Conservation (phyloP, 2,329 filamentous ascomycete genomes). For the Ramichloridium luteum region DNA sequence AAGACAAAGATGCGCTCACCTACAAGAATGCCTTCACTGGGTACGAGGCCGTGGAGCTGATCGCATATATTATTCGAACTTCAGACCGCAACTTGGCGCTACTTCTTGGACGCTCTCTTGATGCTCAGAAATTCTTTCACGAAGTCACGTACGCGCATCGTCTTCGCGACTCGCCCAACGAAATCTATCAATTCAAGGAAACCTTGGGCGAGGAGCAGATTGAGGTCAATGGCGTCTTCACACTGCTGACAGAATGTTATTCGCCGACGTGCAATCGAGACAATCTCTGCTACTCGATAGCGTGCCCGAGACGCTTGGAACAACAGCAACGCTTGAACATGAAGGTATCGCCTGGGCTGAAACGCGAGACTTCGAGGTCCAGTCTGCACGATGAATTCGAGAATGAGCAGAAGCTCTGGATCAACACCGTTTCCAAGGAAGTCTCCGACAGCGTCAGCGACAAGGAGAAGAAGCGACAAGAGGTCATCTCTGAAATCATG, state of each 20-base stretch:
- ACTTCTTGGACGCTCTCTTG: constrained; percentile 76
- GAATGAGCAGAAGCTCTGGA: constrained; percentile 97
- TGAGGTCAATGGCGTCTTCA: constrained; percentile 90
- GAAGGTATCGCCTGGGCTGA: constrained; percentile 80
- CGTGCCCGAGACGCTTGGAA: constrained; percentile 82
- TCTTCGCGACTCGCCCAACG: constrained; percentile 80
- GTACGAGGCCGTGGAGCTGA: constrained; percentile 86
- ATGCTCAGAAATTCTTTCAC: constrained; percentile 98
- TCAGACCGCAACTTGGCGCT: constrained; percentile 90
- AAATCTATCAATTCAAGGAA: constrained; percentile 95
- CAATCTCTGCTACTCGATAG: constrained; percentile 94
- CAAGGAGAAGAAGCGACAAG: constrained; percentile 90
- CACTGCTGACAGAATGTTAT: constrained; percentile 91
- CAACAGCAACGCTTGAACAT: constrained; percentile 90
- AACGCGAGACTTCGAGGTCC: constrained; percentile 54
- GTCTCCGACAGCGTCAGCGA: constrained; percentile 82
- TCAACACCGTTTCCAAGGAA: constrained; percentile 94
- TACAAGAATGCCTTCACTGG: constrained; percentile 97
- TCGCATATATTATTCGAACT: constrained; percentile 93
- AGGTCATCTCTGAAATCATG: constrained; percentile 96
- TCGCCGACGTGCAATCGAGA: constrained; percentile 94
- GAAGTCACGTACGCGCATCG: constrained; percentile 97
- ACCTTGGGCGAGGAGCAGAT: constrained; percentile 77
- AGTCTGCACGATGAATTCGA: constrained; percentile 72
- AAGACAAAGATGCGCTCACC: constrained; percentile 89